Evolutionary conservation across 805 yeast genomes (phyloP).

Genomic region (Yamadazyma takamatsuzukensis): DNA sequence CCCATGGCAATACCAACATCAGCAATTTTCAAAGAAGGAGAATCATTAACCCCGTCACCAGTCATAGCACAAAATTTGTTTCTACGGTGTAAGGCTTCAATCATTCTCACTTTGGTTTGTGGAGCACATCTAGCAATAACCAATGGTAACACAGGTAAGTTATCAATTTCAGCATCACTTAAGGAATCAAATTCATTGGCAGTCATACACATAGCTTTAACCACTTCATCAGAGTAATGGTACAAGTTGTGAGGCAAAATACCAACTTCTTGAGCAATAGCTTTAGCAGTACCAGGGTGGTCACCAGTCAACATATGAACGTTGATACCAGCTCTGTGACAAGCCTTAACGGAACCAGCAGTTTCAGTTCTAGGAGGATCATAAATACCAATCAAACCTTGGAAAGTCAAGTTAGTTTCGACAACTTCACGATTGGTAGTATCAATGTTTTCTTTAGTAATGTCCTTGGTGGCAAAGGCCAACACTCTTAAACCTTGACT

Average conservation of each 20-base stretch:
- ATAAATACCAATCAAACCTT: conserved; percentile 73
- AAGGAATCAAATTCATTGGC: conserved; percentile 34
- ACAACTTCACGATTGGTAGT: conserved; percentile 32
- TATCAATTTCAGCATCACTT: conserved; percentile 29
- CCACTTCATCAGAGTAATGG: conserved; percentile 32
- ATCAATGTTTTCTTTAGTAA: conserved; percentile 16
- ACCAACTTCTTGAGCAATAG: conserved; percentile 80
- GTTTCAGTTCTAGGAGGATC: conserved; percentile 79
- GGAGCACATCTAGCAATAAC: conserved; percentile 42
- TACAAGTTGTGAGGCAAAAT: conserved; percentile 53
- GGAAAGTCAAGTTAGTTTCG: conserved; percentile 52
- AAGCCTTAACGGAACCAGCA: conserved; percentile 56
- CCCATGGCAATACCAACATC: conserved; percentile 89
- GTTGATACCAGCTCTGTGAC: conserved; percentile 73
- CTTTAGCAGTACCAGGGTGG: conserved; percentile 73
- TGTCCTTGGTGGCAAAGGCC: conserved; percentile 56
- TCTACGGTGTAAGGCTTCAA: conserved; percentile 38
- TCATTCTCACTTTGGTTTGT: conserved; percentile 40
- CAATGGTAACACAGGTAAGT: conserved; percentile 35
- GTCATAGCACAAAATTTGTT: conserved; percentile 38
- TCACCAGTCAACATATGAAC: conserved; percentile 85
- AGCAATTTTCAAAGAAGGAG: conserved; percentile 71
- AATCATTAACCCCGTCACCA: conserved; percentile 76
- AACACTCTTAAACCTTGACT: conserved; percentile 68
- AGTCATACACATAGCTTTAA: conserved; percentile 34